Conservation (phyloP, 306 rosid genomes). For the Prosopis cineraria region DNA sequence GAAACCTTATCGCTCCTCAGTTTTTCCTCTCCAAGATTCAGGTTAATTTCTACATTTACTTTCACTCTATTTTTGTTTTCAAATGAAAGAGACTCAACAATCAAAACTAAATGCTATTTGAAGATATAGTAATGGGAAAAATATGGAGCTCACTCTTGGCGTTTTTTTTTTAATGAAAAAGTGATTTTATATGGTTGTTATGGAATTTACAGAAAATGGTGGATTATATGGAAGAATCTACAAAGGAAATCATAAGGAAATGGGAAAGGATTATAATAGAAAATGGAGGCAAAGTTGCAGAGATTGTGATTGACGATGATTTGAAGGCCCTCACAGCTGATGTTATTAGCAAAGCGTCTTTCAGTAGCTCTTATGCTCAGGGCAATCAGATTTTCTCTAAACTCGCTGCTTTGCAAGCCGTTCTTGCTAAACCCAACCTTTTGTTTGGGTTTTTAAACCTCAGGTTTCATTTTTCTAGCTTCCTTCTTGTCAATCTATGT, state of each 20-base stretch:
- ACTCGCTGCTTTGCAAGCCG: slow-evolving; percentile 30
- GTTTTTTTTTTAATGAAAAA: no score
- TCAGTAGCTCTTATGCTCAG: slow-evolving; percentile 39
- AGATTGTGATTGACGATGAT: slow-evolving; percentile 35
- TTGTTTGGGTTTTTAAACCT: slow-evolving; percentile 39
- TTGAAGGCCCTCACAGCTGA: slow-evolving; percentile 34
- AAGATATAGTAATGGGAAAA: no score
- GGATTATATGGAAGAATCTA: slow-evolving; percentile 33
- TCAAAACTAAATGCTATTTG: no score
- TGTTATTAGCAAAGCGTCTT: slow-evolving; percentile 41
- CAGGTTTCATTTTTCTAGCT: slow-evolving; percentile 9
- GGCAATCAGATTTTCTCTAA: slow-evolving; percentile 42
- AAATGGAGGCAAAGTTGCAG: slow-evolving; percentile 23
- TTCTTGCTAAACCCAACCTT: slow-evolving; percentile 25
- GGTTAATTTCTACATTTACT: slow-evolving; percentile 14
- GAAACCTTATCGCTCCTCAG: slow-evolving; percentile 45
- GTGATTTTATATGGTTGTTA: no score
- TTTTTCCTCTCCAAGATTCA: slow-evolving; percentile 42
- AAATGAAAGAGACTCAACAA: no score
- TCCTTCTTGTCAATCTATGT: no score
- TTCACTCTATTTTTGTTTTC: background rate
- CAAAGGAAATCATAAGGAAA: background rate
- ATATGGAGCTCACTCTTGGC: no score
- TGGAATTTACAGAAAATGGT: slow-evolving; percentile 27
- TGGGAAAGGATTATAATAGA: slow-evolving; percentile 33